Conservation (phyloP, 805 yeast species). For the Saturnispora gosingensis region DNA sequence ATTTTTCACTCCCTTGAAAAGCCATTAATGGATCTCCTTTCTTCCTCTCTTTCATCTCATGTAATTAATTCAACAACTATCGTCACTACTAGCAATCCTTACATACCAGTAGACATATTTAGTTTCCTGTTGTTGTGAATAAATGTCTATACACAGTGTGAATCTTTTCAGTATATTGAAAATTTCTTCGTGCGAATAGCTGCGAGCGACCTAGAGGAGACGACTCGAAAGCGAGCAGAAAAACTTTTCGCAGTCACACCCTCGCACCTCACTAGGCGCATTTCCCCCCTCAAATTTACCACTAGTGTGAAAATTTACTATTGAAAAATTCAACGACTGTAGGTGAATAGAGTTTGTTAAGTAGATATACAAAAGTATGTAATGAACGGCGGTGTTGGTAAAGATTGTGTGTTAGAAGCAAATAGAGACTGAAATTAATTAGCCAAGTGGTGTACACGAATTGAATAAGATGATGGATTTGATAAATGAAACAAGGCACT, state of each 20-base stretch:
- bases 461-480: too few species aligned
- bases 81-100: neutral
- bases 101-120: conserved; percentile 15
- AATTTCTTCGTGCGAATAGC: conserved; percentile 1
- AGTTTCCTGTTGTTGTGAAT: conserved; percentile 1
- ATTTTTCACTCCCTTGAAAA: neutral
- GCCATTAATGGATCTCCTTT: neutral
- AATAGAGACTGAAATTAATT: neutral
- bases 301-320: neutral
- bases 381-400: neutral
- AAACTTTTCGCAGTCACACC: conserved; percentile 2
- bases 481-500: too few species aligned
- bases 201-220: neutral
- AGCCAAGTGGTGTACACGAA: too few species aligned
- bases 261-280: conserved; percentile 6
- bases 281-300: neutral
- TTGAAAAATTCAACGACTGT: neutral
- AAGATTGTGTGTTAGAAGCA: neutral
- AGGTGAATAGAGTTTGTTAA: too few species aligned
- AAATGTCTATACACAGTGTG: neutral
- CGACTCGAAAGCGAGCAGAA: neutral
- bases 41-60: neutral
- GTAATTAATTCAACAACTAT: neutral
- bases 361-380: neutral
- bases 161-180: neutral